phyloP scores from a whole-genome alignment of 2,329 filamentous ascomycete genomes.

The Verticillium albo-atrum region DNA sequence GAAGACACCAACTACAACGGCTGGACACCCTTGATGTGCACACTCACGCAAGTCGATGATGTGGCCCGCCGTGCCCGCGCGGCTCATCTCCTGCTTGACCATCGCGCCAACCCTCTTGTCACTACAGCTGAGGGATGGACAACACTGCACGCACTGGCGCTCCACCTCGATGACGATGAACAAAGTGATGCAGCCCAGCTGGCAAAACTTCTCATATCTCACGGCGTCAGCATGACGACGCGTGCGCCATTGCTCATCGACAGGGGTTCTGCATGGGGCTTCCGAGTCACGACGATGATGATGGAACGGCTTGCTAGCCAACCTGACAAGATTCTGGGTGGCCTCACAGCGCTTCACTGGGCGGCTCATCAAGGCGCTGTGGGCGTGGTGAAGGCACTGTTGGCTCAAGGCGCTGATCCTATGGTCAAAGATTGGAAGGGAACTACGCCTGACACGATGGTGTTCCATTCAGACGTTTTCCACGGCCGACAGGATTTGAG shows the following conservation, averaged over 20 bases:
- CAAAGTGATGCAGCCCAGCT: not conserved
- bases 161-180: not conserved
- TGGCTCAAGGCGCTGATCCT: not conserved
- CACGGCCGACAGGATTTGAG: not conserved
- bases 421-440: not conserved
- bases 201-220: not conserved
- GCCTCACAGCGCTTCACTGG: not conserved
- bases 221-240: not conserved
- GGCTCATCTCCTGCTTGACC: slow-evolving; percentile 15
- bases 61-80: not conserved
- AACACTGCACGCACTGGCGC: slow-evolving; percentile 16
- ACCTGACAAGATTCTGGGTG: not conserved
- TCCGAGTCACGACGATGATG: not conserved
- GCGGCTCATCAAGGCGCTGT: not conserved
- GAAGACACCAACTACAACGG: slow-evolving; percentile 16
- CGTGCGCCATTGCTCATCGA: not conserved
- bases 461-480: not conserved
- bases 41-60: slow-evolving; percentile 6
- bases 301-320: not conserved
- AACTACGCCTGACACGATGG: not conserved
- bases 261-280: not conserved
- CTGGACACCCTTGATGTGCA: slow-evolving; percentile 25
- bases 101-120: slow-evolving; percentile 14
- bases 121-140: slow-evolving; percentile 19
- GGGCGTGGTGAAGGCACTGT: not conserved